Conservation (phyloP, 2,329 filamentous ascomycete genomes). For the Colletotrichum zoysiae region DNA sequence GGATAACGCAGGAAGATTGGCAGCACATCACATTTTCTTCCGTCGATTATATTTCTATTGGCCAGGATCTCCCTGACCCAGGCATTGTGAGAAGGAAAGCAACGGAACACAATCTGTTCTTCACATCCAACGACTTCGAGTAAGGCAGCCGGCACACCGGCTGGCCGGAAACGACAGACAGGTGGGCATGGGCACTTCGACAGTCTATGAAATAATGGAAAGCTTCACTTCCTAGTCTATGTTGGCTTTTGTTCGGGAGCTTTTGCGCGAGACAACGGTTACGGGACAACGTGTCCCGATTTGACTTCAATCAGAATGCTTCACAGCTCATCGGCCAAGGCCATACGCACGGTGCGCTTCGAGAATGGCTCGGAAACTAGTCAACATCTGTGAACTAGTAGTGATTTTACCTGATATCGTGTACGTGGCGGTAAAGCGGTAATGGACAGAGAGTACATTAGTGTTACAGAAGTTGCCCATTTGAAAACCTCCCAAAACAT, state of each 20-base stretch:
- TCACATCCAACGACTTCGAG: neutral
- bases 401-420: neutral
- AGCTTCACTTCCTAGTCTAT: constrained; percentile 10
- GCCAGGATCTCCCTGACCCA: neutral
- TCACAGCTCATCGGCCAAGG: no score
- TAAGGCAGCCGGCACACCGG: neutral
- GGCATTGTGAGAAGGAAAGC: neutral
- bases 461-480: no score
- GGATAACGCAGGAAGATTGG: neutral
- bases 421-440: neutral
- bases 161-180: constrained; percentile 9
- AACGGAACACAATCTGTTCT: neutral
- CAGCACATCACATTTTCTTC: no score
- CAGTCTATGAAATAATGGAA: neutral
- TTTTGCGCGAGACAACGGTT: neutral
- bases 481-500: neutral
- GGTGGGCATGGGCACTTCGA: no score
- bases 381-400: neutral
- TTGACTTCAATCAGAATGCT: neutral
- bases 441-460: neutral
- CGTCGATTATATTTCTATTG: neutral
- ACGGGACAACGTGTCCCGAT: no score
- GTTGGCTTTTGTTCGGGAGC: neutral
- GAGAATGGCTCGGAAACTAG: neutral
- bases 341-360: no score